Base-by-base conservation (phyloP, 73 alveolate species). In the Urostyla sp. region DNA sequence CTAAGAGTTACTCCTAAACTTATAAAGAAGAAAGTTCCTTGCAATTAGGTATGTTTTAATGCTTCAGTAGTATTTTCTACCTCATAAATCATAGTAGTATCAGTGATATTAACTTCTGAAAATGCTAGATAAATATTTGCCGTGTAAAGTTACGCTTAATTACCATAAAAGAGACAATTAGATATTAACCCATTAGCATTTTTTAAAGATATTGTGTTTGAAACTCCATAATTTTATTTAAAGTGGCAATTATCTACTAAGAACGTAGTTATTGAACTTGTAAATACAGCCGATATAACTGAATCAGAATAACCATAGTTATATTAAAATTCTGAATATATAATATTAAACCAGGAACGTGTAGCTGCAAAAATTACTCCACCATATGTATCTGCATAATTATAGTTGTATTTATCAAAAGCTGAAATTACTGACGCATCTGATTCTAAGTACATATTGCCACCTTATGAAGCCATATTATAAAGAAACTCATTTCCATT, bases 361-460 rank as follows among this genome's bases (percentile, higher is more conserved):
- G 79, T 63, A 43, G 61, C 18, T 38, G 79, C 79, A 27, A 63
- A 16, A 11, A 63, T 38, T 27, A 57, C 37, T 35, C 79, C 79
- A 1, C 50, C 79, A 28, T 15, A 10, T 24, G 8, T 38, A 0
- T 5, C 4, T 5, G 43, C 79, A 7, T 28, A 3, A 37, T 63
- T 63, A 13, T 63, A 10, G 5, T 18, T 8, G 61, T 43, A 43
- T 0, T 3, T 43, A 5, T 43, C 4, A 63, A 43, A 63, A 2
- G n/a, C 58, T 21, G 43, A 57, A 43, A 2, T 8, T 13, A 63
- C 10, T 6, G 37, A 27, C 2, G 61, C 79, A 16, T 60, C 26
- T 8, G 37, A 27, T 43, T 63, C 79, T 40, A 63, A 24, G 21
- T 20, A 4, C 5, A 63, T 63, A 3, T 43, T 60, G 6, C 79